Evolutionary conservation across 306 rosid genomes (phyloP).

Genomic region (Potentilla sterilis): DNA sequence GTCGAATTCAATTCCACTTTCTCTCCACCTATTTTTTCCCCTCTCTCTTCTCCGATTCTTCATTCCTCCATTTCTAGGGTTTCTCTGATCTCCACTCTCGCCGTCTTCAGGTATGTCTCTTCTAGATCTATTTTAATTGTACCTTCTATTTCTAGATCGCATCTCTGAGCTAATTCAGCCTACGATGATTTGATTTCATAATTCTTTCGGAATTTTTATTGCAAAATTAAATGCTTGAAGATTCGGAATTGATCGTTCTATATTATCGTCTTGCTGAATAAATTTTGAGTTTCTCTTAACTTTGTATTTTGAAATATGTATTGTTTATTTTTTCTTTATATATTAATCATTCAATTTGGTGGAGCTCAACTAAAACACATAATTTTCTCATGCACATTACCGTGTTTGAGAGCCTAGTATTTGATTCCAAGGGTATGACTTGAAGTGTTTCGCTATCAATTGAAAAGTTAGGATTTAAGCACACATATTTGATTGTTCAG

Average conservation of each 20-base stretch:
- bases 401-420: not conserved
- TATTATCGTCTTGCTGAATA: not conserved
- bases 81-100: not conserved
- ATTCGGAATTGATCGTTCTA: not conserved
- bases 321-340: not conserved
- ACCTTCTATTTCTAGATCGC: not conserved
- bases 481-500: too few relatives aligned
- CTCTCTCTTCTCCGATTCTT: not conserved
- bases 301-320: not conserved
- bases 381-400: not conserved
- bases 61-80: slow-evolving; percentile 6
- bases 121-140: slow-evolving; percentile 1
- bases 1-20: not conserved
- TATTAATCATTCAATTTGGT: not conserved
- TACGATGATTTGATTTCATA: not conserved
- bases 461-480: too few relatives aligned
- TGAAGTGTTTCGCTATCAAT: not conserved
- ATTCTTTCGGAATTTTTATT: not conserved
- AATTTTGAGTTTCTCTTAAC: not conserved
- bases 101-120: not conserved
- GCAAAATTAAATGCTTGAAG: not conserved
- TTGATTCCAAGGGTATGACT: not conserved
- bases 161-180: not conserved
- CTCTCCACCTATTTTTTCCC: not conserved
- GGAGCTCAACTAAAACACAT: not conserved